Percentiles rank a stretch among this genome's conserved stretches.
phyloP scores from a whole-genome alignment of 768 basidiomycete species.

The Amanita jacksonii region DNA sequence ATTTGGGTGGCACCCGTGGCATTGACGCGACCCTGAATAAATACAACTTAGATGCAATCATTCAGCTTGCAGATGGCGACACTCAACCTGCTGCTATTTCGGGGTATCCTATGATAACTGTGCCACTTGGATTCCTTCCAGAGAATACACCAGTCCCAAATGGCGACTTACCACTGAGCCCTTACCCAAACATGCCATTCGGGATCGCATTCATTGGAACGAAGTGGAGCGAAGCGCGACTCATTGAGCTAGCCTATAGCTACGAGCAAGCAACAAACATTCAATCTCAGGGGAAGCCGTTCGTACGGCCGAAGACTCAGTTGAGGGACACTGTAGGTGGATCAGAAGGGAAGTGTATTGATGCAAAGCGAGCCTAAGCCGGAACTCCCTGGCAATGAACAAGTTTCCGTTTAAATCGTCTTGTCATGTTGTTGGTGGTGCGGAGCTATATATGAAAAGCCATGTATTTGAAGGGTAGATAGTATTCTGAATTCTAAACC shows the following conservation, averaged over 20 bases:
- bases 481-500: too few relatives aligned
- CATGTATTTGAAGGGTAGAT: too few relatives aligned
- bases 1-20: slow-evolving; percentile 39
- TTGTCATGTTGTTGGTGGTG: too few relatives aligned
- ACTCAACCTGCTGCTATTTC: slow-evolving; percentile 41
- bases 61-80: slow-evolving; percentile 34
- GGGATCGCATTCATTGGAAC: slow-evolving; percentile 56
- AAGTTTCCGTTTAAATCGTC: too few relatives aligned
- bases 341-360: too few relatives aligned
- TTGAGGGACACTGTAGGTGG: slow-evolving; percentile 7
- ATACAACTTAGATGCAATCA: slow-evolving; percentile 40
- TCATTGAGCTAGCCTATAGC: slow-evolving; percentile 52
- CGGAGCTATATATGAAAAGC: too few relatives aligned
- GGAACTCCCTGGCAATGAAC: too few relatives aligned
- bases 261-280: slow-evolving; percentile 38
- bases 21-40: slow-evolving; percentile 42
- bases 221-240: slow-evolving; percentile 47
- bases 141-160: slow-evolving; percentile 29
- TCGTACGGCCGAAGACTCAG: too few relatives aligned
- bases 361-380: too few relatives aligned
- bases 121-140: slow-evolving; percentile 54
- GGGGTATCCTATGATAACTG: slow-evolving; percentile 59
- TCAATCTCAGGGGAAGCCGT: too few relatives aligned
- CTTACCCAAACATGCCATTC: slow-evolving; percentile 49
- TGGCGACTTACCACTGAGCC: slow-evolving; percentile 36